phyloP scores from a whole-genome alignment of 1,284 basidiomycete genomes.

The Cryptococcus floricola region DNA sequence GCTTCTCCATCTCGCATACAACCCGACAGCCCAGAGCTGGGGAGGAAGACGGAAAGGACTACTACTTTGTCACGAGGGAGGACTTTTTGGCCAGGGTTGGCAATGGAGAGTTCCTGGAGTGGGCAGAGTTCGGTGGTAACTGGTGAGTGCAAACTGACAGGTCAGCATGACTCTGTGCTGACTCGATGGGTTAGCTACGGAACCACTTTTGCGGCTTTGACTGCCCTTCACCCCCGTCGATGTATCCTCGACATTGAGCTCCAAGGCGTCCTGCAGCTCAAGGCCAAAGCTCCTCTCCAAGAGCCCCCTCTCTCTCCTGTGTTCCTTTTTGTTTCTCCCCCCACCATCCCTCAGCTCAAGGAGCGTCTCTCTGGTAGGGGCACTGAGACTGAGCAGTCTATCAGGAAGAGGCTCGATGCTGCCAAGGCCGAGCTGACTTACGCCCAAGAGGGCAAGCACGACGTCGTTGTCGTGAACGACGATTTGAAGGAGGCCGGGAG shows the following conservation, averaged over 20 bases:
- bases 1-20: slow-evolving; percentile 94
- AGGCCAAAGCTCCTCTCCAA: slow-evolving; percentile 56
- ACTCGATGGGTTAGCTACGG: slow-evolving; percentile 58
- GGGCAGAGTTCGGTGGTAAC: slow-evolving; percentile 81
- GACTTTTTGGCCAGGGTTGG: slow-evolving; percentile 54
- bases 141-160: slow-evolving; percentile 52
- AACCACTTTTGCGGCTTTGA: slow-evolving; percentile 70
- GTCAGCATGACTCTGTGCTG: background rate
- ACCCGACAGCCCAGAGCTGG: slow-evolving; percentile 60
- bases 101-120: slow-evolving; percentile 58
- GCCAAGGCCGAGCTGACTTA: slow-evolving; percentile 82
- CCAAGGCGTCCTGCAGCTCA: slow-evolving; percentile 90
- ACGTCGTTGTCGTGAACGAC: slow-evolving; percentile 88
- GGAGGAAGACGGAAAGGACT: slow-evolving; percentile 9
- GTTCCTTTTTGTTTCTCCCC: slow-evolving; percentile 91
- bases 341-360: slow-evolving; percentile 65
- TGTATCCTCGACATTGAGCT: slow-evolving; percentile 97
- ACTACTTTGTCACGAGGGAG: slow-evolving; percentile 50
- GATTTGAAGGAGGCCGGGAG: slow-evolving; percentile 72
- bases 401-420: slow-evolving; percentile 71
- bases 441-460: slow-evolving; percentile 67
- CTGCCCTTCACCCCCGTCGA: slow-evolving; percentile 58
- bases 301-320: slow-evolving; percentile 70
- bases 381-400: slow-evolving; percentile 74
- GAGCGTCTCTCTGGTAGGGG: slow-evolving; percentile 71